Evolutionary conservation across 2,329 filamentous ascomycete genomes (phyloP).

Genomic region (Cladobotryum protrusum): DNA sequence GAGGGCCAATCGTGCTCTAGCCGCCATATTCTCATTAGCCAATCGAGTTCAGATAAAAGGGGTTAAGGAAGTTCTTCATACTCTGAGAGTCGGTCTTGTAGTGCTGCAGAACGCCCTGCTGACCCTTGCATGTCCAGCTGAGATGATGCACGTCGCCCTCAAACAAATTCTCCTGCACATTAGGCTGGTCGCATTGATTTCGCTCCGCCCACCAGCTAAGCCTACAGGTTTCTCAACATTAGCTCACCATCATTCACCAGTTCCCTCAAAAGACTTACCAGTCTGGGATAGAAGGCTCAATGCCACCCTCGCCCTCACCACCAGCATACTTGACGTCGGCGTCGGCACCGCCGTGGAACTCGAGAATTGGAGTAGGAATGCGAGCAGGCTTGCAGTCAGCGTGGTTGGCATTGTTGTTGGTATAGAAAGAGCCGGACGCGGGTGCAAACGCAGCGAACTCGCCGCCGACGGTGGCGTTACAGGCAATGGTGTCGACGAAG

Average conservation of each 20-base stretch:
- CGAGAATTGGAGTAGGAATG: conserved; percentile 34
- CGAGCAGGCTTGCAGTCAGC: conserved; percentile 32
- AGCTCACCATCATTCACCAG: not conserved
- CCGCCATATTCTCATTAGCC: not conserved
- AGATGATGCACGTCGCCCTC: conserved; percentile 36
- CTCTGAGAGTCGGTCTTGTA: conserved; percentile 38
- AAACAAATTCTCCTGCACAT: conserved; percentile 27
- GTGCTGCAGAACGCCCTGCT: conserved; percentile 33
- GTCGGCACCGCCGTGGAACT: conserved; percentile 41
- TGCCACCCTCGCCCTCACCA: conserved; percentile 35
- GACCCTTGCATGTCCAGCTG: conserved; percentile 35
- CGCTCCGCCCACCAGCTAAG: conserved; percentile 35
- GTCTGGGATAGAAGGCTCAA: conserved; percentile 32
- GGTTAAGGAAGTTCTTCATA: conserved; percentile 3
- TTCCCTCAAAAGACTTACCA: conserved; percentile 19
- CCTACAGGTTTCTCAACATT: conserved; percentile 17
- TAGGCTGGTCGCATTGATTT: conserved; percentile 30
- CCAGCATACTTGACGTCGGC: conserved; percentile 37
- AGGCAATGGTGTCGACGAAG: conserved; percentile 42
- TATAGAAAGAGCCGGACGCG: conserved; percentile 41
- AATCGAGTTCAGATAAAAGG: not conserved
- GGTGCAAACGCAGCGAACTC: conserved; percentile 41
- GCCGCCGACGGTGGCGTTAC: conserved; percentile 31
- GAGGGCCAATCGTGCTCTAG: conserved; percentile 40
- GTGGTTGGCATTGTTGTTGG: conserved; percentile 30